Base-by-base conservation (phyloP, 2,329 filamentous ascomycete species). In the Monilinia polystroma region DNA sequence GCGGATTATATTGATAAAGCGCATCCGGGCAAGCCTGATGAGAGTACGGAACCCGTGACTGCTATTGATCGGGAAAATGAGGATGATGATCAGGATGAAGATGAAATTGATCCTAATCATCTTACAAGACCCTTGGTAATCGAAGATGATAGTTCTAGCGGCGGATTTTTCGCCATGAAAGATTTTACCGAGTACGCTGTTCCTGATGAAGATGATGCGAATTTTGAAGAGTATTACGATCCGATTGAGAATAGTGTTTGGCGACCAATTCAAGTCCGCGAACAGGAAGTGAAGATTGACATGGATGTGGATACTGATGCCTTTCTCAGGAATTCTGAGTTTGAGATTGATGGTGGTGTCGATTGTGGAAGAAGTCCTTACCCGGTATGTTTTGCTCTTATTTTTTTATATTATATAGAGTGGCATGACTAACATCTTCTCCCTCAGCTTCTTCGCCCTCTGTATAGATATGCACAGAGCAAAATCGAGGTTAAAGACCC, bases 301-400 rank as follows among this genome's bases (percentile, higher is more conserved):
- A 66, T 73, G 51, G 73, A 75, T 58, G 67, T 68, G 26, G 49
- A 68, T 7, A 57, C 66, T 23, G 63, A 72, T n/a, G 63, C 63
- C 4, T 69, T 66, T 26, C 43, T 51, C 2, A 41, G 55, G 2
- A 65, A 67, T 10, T 68, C 65, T 12, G 53, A 70, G 7, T 57
- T 73, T 4, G 64, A 71, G 43, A 55, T 71, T 55, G 69, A 73
- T 70, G 73, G 72, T 7, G 73, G 73, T 43, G 66, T 75, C n/a
- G 74, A 75, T 71, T 74, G 73, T 68, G 73, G 72, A 43, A 59
- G 69, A 51, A 70, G 65, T 56, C 74, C 74, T n/a, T 74, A 72
- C 62, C 74, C 73, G 20, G 73, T 73, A 66, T 53, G 68, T 66
- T 26, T 12, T 4, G 20, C 16, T 11, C 4, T 3, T 29, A 14